These are phyloP conservation scores for Eruca vesicaria DNA, from an alignment of 441 rosid species.

Conservation along the genomic window DNA sequence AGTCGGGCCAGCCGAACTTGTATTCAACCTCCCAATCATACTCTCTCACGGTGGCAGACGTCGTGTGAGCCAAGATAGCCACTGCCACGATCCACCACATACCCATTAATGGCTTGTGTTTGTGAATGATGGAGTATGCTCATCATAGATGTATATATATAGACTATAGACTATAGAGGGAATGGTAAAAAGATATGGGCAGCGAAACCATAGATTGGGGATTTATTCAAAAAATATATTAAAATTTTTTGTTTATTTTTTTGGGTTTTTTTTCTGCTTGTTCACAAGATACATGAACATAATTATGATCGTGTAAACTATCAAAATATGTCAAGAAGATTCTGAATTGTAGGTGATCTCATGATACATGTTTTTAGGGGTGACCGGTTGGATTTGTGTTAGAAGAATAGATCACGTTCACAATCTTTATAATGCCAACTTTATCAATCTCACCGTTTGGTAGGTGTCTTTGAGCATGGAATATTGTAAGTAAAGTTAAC, in stretches of 20 bases:
- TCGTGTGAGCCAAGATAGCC: constrained; percentile 3
- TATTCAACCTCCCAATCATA: constrained; percentile 65
- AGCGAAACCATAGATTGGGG: constrained; percentile 1
- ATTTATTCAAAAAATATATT: constrained; percentile 4
- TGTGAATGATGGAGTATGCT: not conserved
- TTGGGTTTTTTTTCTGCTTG: not conserved
- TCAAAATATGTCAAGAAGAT: constrained; percentile 26
- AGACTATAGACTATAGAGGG: too few species aligned
- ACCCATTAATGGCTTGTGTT: constrained; percentile 8
- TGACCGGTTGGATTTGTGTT: constrained; percentile 19
- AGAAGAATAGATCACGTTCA: constrained; percentile 24
- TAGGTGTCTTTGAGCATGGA: not conserved
- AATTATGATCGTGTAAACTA: constrained; percentile 28
- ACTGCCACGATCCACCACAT: constrained; percentile 26
- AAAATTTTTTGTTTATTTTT: not conserved
- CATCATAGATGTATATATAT: not conserved
- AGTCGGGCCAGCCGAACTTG: constrained; percentile 66
- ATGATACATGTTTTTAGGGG: constrained; percentile 26
- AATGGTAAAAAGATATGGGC: not conserved
- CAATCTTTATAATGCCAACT: constrained; percentile 28
- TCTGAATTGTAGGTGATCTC: constrained; percentile 20
- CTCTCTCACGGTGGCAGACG: constrained; percentile 18
- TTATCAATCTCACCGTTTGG: constrained; percentile 2
- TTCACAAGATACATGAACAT: constrained; percentile 12
- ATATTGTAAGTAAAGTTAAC: not conserved